A percentile compares a stretch with the other conserved stretches of the same genome.
Conservation (phyloP, 2,329 filamentous ascomycete genomes). For the Exophiala xenobiotica region DNA sequence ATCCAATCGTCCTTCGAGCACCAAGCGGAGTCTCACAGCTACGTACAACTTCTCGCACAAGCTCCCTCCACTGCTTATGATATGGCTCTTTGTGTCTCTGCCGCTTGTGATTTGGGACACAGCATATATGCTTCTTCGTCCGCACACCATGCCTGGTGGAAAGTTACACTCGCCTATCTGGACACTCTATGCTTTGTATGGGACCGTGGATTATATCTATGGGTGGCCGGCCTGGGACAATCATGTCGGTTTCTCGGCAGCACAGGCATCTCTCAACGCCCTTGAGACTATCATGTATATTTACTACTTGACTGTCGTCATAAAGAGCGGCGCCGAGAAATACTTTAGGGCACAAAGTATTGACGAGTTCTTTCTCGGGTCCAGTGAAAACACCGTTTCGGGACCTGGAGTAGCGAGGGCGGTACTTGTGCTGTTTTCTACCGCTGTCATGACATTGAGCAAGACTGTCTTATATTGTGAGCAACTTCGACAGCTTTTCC, state of each 20-base stretch:
- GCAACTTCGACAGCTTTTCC: too few species aligned
- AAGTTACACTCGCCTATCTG: conserved; percentile 69
- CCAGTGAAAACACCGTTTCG: conserved; percentile 26
- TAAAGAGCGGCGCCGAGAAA: conserved; percentile 5
- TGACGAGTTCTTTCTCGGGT: conserved; percentile 31
- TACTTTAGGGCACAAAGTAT: conserved; percentile 38
- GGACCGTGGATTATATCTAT: conserved; percentile 76
- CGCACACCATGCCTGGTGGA: conserved; percentile 78
- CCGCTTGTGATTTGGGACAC: conserved; percentile 82
- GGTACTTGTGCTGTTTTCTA: conserved; percentile 59
- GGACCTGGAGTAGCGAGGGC: conserved; percentile 50
- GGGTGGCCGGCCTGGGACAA: conserved; percentile 70
- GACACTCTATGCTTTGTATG: conserved; percentile 78
- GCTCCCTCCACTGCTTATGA: conserved; percentile 58
- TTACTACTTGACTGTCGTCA: conserved; percentile 52
- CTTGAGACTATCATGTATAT: conserved; percentile 67
- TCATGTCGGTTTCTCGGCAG: conserved; percentile 71
- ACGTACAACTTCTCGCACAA: conserved; percentile 56
- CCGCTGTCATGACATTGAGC: conserved; percentile 63
- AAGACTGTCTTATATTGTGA: conserved; percentile 69
- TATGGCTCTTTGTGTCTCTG: conserved; percentile 73
- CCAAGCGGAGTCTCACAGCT: conserved; percentile 14
- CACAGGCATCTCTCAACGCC: conserved; percentile 69
- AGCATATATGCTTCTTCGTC: conserved; percentile 74
- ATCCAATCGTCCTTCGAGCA: conserved; percentile 28